Percentiles rank a stretch among this genome's conserved stretches.
Evolutionary conservation across 306 rosid species (phyloP).

Genomic region (Abrus precatorius): DNA sequence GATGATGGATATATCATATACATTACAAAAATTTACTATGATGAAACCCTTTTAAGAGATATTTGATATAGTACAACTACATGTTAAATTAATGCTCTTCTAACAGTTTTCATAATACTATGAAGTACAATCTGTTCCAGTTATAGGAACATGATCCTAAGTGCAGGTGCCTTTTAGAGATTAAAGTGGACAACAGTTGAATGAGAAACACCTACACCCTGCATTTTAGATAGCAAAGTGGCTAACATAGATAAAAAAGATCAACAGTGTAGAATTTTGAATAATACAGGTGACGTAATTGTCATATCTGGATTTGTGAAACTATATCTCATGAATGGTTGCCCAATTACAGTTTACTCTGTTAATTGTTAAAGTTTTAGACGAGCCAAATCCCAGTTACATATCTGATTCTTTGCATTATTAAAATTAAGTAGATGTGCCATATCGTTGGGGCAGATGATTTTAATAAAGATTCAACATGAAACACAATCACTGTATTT

Average conservation of each 20-base stretch:
- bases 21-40: not conserved
- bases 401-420: not conserved
- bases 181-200: not conserved
- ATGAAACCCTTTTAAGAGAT: not conserved
- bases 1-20: not conserved
- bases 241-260: not conserved
- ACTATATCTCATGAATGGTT: not conserved
- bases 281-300: not conserved
- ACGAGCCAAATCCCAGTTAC: not conserved
- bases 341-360: not conserved
- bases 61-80: not conserved
- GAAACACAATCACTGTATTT: not conserved
- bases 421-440: not conserved
- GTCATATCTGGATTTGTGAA: not conserved
- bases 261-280: not conserved
- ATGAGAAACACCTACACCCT: not conserved
- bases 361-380: not conserved
- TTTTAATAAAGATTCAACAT: not conserved
- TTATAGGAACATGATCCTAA: not conserved
- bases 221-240: not conserved
- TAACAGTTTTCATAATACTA: not conserved
- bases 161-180: not conserved
- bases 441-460: not conserved
- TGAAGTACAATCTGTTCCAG: slow-evolving; percentile 12
- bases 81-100: not conserved